These are phyloP conservation scores for Zygnema circumcarinatum DNA, from an alignment of 139 green algal genomes.

Conservation along the genomic window DNA sequence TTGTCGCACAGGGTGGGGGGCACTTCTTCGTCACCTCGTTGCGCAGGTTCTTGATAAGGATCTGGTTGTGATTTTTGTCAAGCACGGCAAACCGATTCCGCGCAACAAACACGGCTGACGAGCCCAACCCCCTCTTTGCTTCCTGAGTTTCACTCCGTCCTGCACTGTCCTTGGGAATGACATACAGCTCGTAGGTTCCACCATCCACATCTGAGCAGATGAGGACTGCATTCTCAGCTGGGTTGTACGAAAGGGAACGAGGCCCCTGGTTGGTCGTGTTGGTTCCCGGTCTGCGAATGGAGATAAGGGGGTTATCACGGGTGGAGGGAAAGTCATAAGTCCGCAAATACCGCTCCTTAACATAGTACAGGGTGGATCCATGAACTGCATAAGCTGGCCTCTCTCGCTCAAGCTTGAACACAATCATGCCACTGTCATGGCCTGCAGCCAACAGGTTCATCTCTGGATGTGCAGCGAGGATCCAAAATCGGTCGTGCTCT, in stretches of 20 bases:
- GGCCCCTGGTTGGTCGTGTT: constrained; percentile 57
- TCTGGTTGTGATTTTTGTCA: constrained; percentile 87
- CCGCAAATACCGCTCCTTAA: constrained; percentile 97
- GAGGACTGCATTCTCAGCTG: constrained; percentile 94
- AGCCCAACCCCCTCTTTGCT: constrained; percentile 80
- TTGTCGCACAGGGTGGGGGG: constrained; percentile 75
- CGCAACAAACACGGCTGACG: constrained; percentile 93
- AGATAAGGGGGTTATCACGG: constrained; percentile 91
- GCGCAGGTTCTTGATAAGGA: constrained; percentile 90
- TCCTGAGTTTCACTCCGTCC: constrained; percentile 71
- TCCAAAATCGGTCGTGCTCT: constrained; percentile 76
- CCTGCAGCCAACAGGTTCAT: constrained; percentile 98
- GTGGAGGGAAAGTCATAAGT: constrained; percentile 85
- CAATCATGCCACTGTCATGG: constrained; percentile 99
- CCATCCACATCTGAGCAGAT: constrained; percentile 90
- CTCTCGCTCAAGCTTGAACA: constrained; percentile 99
- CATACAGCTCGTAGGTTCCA: constrained; percentile 94
- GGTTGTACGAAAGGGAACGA: constrained; percentile 92
- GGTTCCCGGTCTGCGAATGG: constrained; percentile 70
- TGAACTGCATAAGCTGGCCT: constrained; percentile 88
- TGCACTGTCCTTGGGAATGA: constrained; percentile 83
- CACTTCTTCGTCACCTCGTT: constrained; percentile 99
- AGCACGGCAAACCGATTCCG: constrained; percentile 98
- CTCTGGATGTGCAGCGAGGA: constrained; percentile 94
- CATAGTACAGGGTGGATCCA: constrained; percentile 89